Base-by-base conservation (phyloP, 2,329 filamentous ascomycete genomes). In the Trichoderma citrinoviride region DNA sequence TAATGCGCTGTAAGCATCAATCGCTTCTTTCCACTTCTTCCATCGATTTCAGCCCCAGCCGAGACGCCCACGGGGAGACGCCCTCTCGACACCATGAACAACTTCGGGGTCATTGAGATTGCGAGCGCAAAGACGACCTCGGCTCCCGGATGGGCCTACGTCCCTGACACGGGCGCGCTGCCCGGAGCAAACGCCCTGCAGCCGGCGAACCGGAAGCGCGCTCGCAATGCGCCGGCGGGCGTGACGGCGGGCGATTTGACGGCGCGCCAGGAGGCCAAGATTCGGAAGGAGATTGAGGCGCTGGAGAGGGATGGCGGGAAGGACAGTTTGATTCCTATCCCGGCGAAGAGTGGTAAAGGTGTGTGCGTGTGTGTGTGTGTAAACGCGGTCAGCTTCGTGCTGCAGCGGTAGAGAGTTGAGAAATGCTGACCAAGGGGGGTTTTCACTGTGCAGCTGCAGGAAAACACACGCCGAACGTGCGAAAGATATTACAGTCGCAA, bases 71-170 rank as follows among this genome's bases (percentile, higher is more conserved):
- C 50, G 46, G n/a, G n/a, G n/a, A 52, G 25, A 33, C n/a, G 40
- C 17, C 6, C n/a, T 8, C 50, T 33, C 5, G 41, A 41, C 49
- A 29, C 61, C 53, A 88, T 87, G 83, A 85, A 87, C 73, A 87
- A 88, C 72, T 89, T 90, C 70, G 90, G 91, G 71, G 92, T 98
- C 71, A 88, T 96, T 77, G 90, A 96, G 71, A 81, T 97, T 65
- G 90, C 92, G 41, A 87, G 86, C 73, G 81, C 87, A 29, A 87
- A 87, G 67, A 87, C 87, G 17, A 85, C 86, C 50, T 81, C 85
- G 50, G 90, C 92, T 1, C 93, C 94, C 1, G 94, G 94, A 72
- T 98, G 93, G 90, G 92, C 92, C 14, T 97, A 97, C 75, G 91
- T 97, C 1, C 88, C 93, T 33, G 92, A 97, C 73, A 88, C 85